A percentile compares a stretch with the other conserved stretches of the same genome.
Evolutionary conservation across 495 filamentous ascomycete species (phyloP).

Genomic region (Penicillium cataractarum): DNA sequence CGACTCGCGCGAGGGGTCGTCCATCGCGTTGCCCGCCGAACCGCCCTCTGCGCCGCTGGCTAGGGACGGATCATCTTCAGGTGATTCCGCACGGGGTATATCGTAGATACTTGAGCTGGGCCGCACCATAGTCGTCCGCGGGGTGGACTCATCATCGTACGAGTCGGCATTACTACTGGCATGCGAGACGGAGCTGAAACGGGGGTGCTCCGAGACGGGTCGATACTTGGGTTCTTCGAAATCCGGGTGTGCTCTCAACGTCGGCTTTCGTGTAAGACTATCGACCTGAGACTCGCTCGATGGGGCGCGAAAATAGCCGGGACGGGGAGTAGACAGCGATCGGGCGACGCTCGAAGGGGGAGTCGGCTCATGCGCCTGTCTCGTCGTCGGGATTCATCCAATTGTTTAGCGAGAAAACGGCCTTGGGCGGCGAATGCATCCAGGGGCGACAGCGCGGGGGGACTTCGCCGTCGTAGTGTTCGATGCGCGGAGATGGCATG

Average conservation of each 20-base stretch:
- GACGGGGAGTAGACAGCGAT: conserved; percentile 67
- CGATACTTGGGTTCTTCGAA: conserved; percentile 64
- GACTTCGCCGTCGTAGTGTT: conserved; percentile 79
- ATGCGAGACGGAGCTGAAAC: conserved; percentile 64
- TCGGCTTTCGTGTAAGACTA: conserved; percentile 39
- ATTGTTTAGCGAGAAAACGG: conserved; percentile 80
- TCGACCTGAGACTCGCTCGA: conserved; percentile 39
- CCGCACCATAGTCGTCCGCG: conserved; percentile 28
- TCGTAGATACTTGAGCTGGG: conserved; percentile 43
- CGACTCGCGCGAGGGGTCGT: conserved; percentile 38
- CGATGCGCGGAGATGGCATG: conserved; percentile 68
- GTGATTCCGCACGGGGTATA: conserved; percentile 51
- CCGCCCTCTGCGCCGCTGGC: conserved; percentile 20
- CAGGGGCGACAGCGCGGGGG: conserved; percentile 90
- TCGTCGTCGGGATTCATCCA: conserved; percentile 71
- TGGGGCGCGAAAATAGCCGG: conserved; percentile 72
- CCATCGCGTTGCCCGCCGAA: conserved; percentile 25
- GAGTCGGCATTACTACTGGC: conserved; percentile 50
- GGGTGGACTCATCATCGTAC: conserved; percentile 38
- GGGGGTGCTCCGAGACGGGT: conserved; percentile 73
- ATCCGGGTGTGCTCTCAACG: conserved; percentile 53
- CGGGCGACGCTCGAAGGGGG: conserved; percentile 81
- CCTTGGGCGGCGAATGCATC: conserved; percentile 93
- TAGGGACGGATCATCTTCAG: conserved; percentile 42
- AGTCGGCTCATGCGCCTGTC: conserved; percentile 81